Conservation (phyloP, 2,329 filamentous ascomycete genomes). For the Corinectria fuckeliana region DNA sequence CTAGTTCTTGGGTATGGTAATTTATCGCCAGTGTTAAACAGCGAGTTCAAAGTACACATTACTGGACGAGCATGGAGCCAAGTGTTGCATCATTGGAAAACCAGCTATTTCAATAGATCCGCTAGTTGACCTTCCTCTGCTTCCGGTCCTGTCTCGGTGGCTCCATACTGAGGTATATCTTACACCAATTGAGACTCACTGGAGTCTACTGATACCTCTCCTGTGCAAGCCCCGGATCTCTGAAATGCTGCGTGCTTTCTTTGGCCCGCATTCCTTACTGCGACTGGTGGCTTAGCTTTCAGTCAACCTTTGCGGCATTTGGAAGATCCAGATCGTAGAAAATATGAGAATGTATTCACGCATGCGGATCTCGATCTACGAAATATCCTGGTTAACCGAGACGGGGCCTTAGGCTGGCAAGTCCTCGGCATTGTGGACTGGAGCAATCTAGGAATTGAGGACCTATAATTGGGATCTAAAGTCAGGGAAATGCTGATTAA, state of each 20-base stretch:
- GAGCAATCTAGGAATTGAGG: too few species aligned
- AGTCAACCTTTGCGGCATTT: constrained; percentile 39
- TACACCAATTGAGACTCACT: not conserved
- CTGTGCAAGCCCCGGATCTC: not conserved
- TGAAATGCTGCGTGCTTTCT: constrained; percentile 38
- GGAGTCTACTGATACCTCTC: not conserved
- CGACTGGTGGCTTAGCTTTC: constrained; percentile 45
- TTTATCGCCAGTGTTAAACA: not conserved
- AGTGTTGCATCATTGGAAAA: constrained; percentile 24
- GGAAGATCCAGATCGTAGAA: constrained; percentile 39
- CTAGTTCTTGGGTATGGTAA: not conserved
- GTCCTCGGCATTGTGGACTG: constrained; percentile 5
- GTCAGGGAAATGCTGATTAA: too few species aligned
- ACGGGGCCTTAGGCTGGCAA: constrained; percentile 7
- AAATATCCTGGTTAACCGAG: constrained; percentile 41
- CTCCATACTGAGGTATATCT: constrained; percentile 2
- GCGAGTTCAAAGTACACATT: not conserved
- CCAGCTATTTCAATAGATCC: constrained; percentile 1
- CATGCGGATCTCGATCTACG: constrained; percentile 43
- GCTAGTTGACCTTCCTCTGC: constrained; percentile 6
- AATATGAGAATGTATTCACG: constrained; percentile 42
- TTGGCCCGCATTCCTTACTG: constrained; percentile 35
- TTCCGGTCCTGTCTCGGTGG: constrained; percentile 13
- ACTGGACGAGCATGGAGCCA: constrained; percentile 10
- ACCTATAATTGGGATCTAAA: too few species aligned